A percentile compares a stretch with the other conserved stretches of the same genome.
Evolutionary conservation across 2,329 filamentous ascomycete genomes (phyloP).

Genomic region (Botryotinia globosa): DNA sequence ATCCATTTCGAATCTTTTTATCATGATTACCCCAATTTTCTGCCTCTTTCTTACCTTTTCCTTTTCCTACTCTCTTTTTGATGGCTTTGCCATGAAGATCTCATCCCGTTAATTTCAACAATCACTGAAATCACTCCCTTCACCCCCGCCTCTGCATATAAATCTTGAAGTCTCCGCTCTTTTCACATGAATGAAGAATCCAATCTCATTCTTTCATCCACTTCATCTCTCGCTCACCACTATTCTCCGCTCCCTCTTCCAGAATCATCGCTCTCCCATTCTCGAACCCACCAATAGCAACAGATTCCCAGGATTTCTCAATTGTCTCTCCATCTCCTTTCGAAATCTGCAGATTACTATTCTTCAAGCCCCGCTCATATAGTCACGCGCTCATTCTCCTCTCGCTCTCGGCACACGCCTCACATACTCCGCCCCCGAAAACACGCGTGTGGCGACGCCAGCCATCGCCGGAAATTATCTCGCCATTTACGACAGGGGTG

Average conservation of each 20-base stretch:
- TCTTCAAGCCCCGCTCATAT: conserved; percentile 16
- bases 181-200: neutral
- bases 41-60: neutral
- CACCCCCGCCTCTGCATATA: neutral
- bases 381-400: conserved; percentile 28
- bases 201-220: neutral
- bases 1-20: neutral
- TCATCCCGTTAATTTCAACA: neutral
- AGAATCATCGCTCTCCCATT: neutral
- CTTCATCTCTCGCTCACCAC: neutral
- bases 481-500: conserved; percentile 24
- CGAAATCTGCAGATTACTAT: neutral
- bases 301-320: neutral
- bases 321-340: neutral
- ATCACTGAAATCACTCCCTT: neutral
- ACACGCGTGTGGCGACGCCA: conserved; percentile 37
- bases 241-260: neutral
- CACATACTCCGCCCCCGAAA: conserved; percentile 37
- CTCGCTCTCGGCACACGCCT: conserved; percentile 35
- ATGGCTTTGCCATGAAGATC: neutral
- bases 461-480: conserved; percentile 32
- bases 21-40: neutral
- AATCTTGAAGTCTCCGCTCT: neutral
- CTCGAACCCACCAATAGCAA: neutral
- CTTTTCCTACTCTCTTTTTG: neutral